Conservation (phyloP, 441 rosid genomes). For the Francoa sonchifolia region DNA sequence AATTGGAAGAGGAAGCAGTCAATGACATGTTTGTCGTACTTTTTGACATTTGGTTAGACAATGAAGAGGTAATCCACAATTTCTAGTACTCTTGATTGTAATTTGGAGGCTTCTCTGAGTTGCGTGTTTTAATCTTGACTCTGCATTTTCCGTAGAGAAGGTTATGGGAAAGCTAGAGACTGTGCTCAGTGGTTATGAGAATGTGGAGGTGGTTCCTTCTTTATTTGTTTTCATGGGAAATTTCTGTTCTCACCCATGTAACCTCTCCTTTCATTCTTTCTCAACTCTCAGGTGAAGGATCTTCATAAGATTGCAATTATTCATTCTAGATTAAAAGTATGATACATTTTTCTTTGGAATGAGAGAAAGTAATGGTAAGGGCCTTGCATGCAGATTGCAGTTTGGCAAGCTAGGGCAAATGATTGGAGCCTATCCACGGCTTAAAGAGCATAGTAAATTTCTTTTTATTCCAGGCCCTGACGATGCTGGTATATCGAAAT, state of each 20-base stretch:
- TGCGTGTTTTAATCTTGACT: slow-evolving; percentile 20
- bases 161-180: slow-evolving; percentile 60
- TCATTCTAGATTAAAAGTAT: too few relatives aligned
- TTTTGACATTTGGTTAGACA: slow-evolving; percentile 82
- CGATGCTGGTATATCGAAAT: slow-evolving; percentile 54
- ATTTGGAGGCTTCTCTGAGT: background rate
- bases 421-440: slow-evolving; percentile 57
- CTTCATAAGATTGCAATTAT: too few relatives aligned
- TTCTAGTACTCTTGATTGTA: slow-evolving; percentile 2
- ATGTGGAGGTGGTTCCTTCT: slow-evolving; percentile 71
- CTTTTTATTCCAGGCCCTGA: slow-evolving; percentile 85
- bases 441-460: slow-evolving; percentile 59
- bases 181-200: slow-evolving; percentile 67
- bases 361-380: slow-evolving; percentile 6
- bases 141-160: slow-evolving; percentile 48
- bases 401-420: slow-evolving; percentile 70
- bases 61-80: slow-evolving; percentile 54
- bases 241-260: slow-evolving; percentile 73
- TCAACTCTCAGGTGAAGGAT: slow-evolving; percentile 59
- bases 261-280: slow-evolving; percentile 63
- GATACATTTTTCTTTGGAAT: slow-evolving; percentile 7
- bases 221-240: slow-evolving; percentile 93
- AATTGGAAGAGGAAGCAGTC: slow-evolving; percentile 52
- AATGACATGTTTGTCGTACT: slow-evolving; percentile 81
- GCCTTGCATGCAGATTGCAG: slow-evolving; percentile 32